Evolutionary conservation across 2,329 filamentous ascomycete species (phyloP).

Genomic region (Diaporthe ampelina): DNA sequence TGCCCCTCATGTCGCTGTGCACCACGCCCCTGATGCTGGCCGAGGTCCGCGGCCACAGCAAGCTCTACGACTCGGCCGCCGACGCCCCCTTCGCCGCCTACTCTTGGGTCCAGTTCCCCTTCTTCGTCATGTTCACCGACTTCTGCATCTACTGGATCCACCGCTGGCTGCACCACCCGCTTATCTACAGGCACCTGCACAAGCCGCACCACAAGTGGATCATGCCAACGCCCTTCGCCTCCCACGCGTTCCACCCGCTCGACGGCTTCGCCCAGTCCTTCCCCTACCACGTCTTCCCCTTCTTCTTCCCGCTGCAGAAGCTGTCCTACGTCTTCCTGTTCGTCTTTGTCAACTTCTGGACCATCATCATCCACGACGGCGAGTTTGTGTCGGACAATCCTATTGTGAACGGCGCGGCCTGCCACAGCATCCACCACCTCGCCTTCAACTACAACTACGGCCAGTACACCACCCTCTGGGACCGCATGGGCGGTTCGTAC

Average conservation of each 20-base stretch:
- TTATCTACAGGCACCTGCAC: constrained; percentile 89
- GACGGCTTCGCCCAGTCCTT: constrained; percentile 91
- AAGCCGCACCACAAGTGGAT: constrained; percentile 99
- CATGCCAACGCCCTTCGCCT: constrained; percentile 94
- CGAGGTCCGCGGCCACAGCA: constrained; percentile 87
- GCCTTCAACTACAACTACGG: constrained; percentile 95
- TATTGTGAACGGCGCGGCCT: constrained; percentile 94
- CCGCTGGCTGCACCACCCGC: constrained; percentile 84
- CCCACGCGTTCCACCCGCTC: constrained; percentile 93
- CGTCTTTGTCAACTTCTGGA: constrained; percentile 96
- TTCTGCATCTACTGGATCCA: constrained; percentile 94
- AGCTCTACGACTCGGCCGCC: constrained; percentile 85
- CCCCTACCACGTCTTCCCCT: constrained; percentile 94
- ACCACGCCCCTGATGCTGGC: constrained; percentile 85
- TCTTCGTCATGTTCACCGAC: constrained; percentile 92
- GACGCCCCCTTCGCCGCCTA: constrained; percentile 85
- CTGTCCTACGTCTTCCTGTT: constrained; percentile 89
- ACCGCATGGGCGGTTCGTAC: constrained; percentile 89
- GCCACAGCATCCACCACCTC: constrained; percentile 92
- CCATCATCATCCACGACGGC: constrained; percentile 94
- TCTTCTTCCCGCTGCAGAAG: constrained; percentile 94
- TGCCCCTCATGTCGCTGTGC: constrained; percentile 86
- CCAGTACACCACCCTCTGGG: constrained; percentile 94
- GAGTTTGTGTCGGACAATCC: constrained; percentile 93
- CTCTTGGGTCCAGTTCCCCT: constrained; percentile 85